Evolutionary conservation across 139 green algal genomes (phyloP).

Genomic region (Chlamydomonas sp.): DNA sequence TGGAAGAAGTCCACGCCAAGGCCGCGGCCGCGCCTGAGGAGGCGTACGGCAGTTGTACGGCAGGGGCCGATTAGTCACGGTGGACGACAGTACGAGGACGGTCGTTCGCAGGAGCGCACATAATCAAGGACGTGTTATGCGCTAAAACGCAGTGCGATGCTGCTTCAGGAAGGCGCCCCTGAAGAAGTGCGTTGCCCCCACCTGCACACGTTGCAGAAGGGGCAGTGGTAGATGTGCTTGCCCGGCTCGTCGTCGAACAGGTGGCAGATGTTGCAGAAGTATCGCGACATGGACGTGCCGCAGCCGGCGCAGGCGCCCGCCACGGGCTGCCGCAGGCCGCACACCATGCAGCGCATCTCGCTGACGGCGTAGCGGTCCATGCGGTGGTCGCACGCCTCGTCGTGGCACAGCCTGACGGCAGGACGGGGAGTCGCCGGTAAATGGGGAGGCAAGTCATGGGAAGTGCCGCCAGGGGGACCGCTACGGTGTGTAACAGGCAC

Average conservation of each 20-base stretch:
- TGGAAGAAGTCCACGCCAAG: conserved; percentile 96
- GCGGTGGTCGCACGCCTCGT: conserved; percentile 85
- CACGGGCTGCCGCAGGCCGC: conserved; percentile 81
- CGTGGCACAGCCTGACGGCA: conserved; percentile 92
- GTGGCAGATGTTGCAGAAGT: conserved; percentile 98
- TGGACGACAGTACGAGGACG: not conserved
- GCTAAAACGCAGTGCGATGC: not conserved
- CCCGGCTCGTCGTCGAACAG: conserved; percentile 90
- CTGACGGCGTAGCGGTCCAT: conserved; percentile 82
- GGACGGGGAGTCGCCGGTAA: not conserved
- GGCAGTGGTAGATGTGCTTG: conserved; percentile 97
- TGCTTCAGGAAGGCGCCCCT: too few relatives aligned
- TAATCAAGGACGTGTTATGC: too few relatives aligned
- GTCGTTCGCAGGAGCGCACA: not conserved
- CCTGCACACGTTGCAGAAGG: conserved; percentile 98
- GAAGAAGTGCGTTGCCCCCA: not conserved
- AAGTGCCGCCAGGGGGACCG: too few relatives aligned
- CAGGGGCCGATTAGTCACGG: not conserved
- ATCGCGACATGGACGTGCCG: conserved; percentile 77
- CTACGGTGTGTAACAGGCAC: too few relatives aligned
- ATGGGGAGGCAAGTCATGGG: too few relatives aligned
- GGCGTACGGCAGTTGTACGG: not conserved
- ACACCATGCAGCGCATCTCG: conserved; percentile 93
- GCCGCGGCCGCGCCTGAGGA: conserved; percentile 52
- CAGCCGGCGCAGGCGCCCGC: conserved; percentile 57